A percentile compares a stretch with the other conserved stretches of the same genome.
phyloP scores from a whole-genome alignment of 1,284 basidiomycete species.

The Trichosporon faecale region DNA sequence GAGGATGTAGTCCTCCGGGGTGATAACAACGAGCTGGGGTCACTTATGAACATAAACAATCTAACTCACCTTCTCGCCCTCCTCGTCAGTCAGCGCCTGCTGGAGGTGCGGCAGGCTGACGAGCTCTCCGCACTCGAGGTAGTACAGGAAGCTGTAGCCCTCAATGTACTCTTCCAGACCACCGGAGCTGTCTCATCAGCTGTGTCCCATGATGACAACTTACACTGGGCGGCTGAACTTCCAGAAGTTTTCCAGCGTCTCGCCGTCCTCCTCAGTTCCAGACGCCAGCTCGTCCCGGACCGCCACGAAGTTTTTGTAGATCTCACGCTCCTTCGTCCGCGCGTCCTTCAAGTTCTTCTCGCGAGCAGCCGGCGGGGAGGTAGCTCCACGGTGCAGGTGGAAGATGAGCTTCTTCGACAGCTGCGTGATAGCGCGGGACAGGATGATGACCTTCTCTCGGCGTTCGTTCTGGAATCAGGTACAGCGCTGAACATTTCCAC shows the following conservation, averaged over 20 bases:
- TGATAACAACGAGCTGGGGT: conserved; percentile 60
- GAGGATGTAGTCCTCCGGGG: conserved; percentile 80
- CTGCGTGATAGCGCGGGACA: conserved; percentile 75
- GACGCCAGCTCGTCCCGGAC: conserved; percentile 63
- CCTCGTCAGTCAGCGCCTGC: conserved; percentile 58
- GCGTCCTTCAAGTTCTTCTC: conserved; percentile 56
- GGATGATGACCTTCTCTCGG: conserved; percentile 50
- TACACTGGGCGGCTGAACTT: conserved; percentile 70
- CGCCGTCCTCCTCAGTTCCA: conserved; percentile 53
- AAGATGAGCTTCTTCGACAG: conserved; percentile 96
- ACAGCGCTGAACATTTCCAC: conserved; percentile 10
- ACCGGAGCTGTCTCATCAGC: conserved; percentile 38
- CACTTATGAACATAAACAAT: background rate
- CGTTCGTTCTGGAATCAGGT: conserved; percentile 44
- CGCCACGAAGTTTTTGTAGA: conserved; percentile 63
- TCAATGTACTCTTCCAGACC: conserved; percentile 90
- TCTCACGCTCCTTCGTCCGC: conserved; percentile 66
- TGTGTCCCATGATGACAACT: conserved; percentile 48
- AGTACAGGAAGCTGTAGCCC: conserved; percentile 83
- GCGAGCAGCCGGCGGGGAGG: conserved; percentile 40
- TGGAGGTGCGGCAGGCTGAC: conserved; percentile 72
- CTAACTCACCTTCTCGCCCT: conserved; percentile 15
- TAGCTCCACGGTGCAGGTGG: conserved; percentile 73
- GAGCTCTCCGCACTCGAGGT: conserved; percentile 68
- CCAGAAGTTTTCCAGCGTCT: conserved; percentile 61